A percentile compares a stretch with the other conserved stretches of the same genome.
Conservation (phyloP, 495 filamentous ascomycete genomes). For the Delitschia confertaspora region DNA sequence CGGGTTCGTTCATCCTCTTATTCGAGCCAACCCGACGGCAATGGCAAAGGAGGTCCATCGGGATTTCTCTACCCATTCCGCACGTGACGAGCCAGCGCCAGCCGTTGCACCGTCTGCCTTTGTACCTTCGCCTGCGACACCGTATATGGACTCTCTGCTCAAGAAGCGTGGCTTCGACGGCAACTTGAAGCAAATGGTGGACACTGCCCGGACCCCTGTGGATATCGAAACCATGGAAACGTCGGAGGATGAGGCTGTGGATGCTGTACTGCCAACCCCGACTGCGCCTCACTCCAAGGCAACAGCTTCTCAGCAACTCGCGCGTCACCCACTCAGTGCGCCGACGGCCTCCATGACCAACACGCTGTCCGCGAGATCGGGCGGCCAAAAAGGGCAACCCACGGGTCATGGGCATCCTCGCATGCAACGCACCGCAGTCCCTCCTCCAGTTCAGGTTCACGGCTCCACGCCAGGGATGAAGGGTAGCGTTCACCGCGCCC, state of each 20-base stretch:
- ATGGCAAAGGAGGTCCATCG: constrained; percentile 22
- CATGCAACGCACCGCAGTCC: not conserved
- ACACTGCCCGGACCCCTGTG: constrained; percentile 20
- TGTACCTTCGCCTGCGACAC: constrained; percentile 56
- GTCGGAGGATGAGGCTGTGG: constrained; percentile 18
- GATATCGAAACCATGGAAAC: constrained; percentile 19
- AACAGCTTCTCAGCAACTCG: constrained; percentile 12
- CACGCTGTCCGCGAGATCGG: constrained; percentile 15
- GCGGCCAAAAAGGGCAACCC: constrained; percentile 16
- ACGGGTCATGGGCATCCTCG: constrained; percentile 12
- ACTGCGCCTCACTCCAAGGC: constrained; percentile 4
- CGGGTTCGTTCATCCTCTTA: constrained; percentile 23
- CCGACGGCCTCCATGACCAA: constrained; percentile 8
- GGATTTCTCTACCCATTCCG: constrained; percentile 9
- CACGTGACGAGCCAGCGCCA: constrained; percentile 3
- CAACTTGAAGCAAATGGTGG: constrained; percentile 21
- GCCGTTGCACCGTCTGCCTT: constrained; percentile 31
- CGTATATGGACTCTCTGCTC: constrained; percentile 66
- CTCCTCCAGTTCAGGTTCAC: constrained; percentile 13
- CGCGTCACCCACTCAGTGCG: constrained; percentile 17
- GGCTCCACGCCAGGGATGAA: constrained; percentile 28
- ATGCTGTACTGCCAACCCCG: constrained; percentile 12
- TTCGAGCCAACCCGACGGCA: constrained; percentile 16
- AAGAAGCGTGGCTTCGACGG: constrained; percentile 49
- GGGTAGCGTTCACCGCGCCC: constrained; percentile 23